Percentiles rank a stretch among this genome's conserved stretches.
These are phyloP conservation scores for Pascua guehoae DNA, from an alignment of 1,284 basidiomycete species.

Conservation along the genomic window DNA sequence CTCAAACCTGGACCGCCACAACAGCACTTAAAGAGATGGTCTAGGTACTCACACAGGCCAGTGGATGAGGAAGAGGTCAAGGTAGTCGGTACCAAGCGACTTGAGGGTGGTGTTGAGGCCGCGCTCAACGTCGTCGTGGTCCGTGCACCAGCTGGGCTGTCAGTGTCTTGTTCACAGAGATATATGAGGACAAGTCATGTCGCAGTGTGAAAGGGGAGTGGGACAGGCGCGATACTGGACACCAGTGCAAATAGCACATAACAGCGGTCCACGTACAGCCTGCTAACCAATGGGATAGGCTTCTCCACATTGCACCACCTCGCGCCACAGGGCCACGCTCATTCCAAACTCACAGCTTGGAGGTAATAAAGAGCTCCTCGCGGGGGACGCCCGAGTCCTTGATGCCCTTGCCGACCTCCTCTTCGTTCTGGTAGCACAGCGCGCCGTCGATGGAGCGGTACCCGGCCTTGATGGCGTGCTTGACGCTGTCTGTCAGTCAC, in stretches of 20 bases:
- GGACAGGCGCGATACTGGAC: no score
- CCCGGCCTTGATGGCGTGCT: constrained; percentile 66
- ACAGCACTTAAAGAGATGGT: background rate
- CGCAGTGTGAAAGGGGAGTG: no score
- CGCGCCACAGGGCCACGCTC: background rate
- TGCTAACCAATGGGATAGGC: background rate
- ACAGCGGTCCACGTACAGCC: no score
- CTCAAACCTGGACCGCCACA: background rate
- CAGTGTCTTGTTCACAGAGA: no score
- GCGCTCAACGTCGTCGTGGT: constrained; percentile 61
- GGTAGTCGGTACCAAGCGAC: constrained; percentile 69
- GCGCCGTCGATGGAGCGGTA: constrained; percentile 79
- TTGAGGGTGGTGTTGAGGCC: constrained; percentile 67
- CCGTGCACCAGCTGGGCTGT: constrained; percentile 6
- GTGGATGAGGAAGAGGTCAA: constrained; percentile 72
- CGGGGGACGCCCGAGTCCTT: constrained; percentile 70
- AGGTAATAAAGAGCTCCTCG: constrained; percentile 71
- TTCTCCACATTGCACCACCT: background rate
- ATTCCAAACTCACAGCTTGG: constrained; percentile 40
- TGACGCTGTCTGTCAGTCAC: constrained; percentile 52
- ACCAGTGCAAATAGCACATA: no score
- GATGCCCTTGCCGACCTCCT: constrained; percentile 79
- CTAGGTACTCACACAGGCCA: constrained; percentile 26
- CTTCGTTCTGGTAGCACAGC: constrained; percentile 68
- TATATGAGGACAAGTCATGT: no score